Evolutionary conservation across 179 eudicot species (phyloP), one percentile per base, ranked within the genome.

Genomic region (Spergularia azorica): DNA sequence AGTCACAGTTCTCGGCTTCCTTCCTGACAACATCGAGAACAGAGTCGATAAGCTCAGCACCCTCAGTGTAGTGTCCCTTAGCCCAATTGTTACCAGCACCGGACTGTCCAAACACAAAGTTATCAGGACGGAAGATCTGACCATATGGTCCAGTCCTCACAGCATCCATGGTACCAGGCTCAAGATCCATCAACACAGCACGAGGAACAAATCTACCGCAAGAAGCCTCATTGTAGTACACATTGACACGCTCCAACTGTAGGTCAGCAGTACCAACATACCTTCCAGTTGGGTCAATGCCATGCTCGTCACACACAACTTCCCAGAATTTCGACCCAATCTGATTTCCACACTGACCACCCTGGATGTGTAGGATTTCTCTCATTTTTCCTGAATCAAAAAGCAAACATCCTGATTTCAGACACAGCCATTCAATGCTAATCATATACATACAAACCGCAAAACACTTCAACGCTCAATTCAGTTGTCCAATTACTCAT

Each of bases 141-240:
- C 91, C 91, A 79, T 80, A 88, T 13, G 91, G 89, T 52, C 91
- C 85, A 66, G 91, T 86, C 74, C 91, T 82, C 50, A 88, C 88
- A 67, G 86, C 85, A 71, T 88, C 91, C 91, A 88, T 88, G 69
- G 91, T 88, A 68, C 91, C 91, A 0, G 91, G 91, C 85, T 88
- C 91, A 52, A 88, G 87, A 80, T 88, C 91, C 91, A 88, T 88
- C 65, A 88, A 74, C 62, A 88, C 89, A 6, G 91, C 91, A 81
- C 91, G 89, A n/a, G 91, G 91, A 60, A 88, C 89, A 79, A 79
- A 86, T 69, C 89, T 74, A 46, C 91, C 91, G 64, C 91, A 86
- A 55, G 91, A 88, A 43, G 91, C 91, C 83, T 88, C 91, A 73
- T 88, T 88, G 83, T 86, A 88, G 87, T 88, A 88, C 74, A 88